Percentiles rank a stretch among this genome's conserved stretches.
Evolutionary conservation across 108 stramenopile species (phyloP).

Genomic region (Craspedostauros australis): DNA sequence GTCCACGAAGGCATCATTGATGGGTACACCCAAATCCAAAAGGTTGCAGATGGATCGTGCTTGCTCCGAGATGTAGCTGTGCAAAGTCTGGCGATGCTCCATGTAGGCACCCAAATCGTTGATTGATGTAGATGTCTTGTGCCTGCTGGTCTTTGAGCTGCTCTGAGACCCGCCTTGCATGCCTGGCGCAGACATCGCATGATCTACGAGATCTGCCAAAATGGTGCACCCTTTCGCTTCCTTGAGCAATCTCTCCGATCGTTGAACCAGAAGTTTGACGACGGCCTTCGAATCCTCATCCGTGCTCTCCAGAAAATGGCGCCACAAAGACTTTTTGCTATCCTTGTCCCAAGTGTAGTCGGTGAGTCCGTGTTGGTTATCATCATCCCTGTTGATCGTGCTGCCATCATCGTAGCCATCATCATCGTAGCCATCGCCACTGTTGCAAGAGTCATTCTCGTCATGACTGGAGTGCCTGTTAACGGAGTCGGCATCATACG

Average conservation of each 20-base stretch:
- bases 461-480: too few relatives aligned
- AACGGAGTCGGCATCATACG: too few relatives aligned
- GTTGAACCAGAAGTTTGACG: slow-evolving; percentile 17
- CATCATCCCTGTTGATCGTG: too few relatives aligned
- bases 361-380: too few relatives aligned
- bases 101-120: too few relatives aligned
- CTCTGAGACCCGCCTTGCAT: neutral
- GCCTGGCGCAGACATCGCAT: slow-evolving; percentile 11
- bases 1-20: too few relatives aligned
- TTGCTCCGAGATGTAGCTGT: slow-evolving; percentile 14
- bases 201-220: neutral
- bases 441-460: too few relatives aligned
- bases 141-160: slow-evolving; percentile 2
- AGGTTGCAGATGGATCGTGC: slow-evolving; percentile 3
- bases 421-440: slow-evolving; percentile 27
- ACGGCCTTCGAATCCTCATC: slow-evolving; percentile 12
- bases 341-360: too few relatives aligned
- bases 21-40: slow-evolving; percentile 13
- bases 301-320: neutral
- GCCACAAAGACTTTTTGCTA: neutral
- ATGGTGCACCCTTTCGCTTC: slow-evolving; percentile 2
- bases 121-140: slow-evolving; percentile 8
- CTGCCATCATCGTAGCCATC: neutral
- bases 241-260: slow-evolving; percentile 11
- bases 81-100: slow-evolving; percentile 7